Percentiles rank a stretch among this genome's conserved stretches.
phyloP scores from a whole-genome alignment of 2,329 filamentous ascomycete species.

The Clarireedia paspali region DNA sequence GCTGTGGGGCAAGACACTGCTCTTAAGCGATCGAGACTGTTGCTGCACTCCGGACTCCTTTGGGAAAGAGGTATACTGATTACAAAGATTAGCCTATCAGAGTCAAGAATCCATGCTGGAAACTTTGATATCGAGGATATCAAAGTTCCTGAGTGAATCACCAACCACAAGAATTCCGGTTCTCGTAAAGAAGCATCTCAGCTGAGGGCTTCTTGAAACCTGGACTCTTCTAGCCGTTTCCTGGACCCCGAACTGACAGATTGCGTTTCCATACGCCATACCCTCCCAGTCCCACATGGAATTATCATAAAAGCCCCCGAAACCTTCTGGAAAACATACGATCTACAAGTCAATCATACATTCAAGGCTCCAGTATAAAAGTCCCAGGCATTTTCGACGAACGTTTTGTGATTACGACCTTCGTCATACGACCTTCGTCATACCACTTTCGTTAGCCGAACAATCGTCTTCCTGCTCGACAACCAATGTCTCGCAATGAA shows the following conservation, averaged over 20 bases:
- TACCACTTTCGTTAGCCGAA: not conserved
- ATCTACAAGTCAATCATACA: not conserved
- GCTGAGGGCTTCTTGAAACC: not conserved
- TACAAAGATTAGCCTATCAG: not conserved
- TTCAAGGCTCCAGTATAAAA: not conserved
- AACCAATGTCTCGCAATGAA: slow-evolving; percentile 11
- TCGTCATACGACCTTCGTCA: not conserved
- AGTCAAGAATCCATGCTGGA: not conserved
- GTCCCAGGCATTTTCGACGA: not conserved
- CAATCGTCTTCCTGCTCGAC: not conserved
- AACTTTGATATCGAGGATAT: not conserved
- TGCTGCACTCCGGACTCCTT: slow-evolving; percentile 4
- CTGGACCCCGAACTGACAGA: not conserved
- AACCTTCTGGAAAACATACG: not conserved
- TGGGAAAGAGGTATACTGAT: not conserved
- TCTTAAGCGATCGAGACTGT: not conserved
- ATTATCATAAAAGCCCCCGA: not conserved
- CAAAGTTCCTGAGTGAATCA: not conserved
- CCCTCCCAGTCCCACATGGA: not conserved
- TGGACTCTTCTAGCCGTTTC: not conserved
- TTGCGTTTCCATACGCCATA: not conserved
- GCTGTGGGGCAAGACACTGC: not conserved
- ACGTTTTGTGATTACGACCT: not conserved
- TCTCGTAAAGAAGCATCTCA: not conserved
- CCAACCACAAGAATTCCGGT: not conserved